Base-by-base conservation (phyloP, 257 asterid genomes). In the Mentha longifolia region DNA sequence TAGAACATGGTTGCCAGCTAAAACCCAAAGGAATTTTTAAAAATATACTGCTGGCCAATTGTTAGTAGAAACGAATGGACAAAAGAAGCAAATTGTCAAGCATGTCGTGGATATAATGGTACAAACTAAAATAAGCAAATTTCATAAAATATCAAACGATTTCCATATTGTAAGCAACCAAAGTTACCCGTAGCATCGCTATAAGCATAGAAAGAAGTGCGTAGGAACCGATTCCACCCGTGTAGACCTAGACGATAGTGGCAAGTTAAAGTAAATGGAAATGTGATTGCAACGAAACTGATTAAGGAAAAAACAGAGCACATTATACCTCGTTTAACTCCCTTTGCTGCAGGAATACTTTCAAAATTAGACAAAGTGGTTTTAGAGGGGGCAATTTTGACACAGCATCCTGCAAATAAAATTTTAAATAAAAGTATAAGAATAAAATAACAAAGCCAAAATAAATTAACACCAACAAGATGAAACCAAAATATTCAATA, bases 141-240 rank as follows among this genome's bases (percentile, higher is more conserved):
- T 20, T 54, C 50, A 39, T n/a, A 71, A 54, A 57, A 51, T n/a
- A 56, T 25, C 49, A 17, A 56, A 5, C 16, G 31, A 45, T 30
- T 52, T 31, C 20, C 54, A 68, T 55, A 68, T 13, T 47, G 37
- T n/a, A 63, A 35, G 58, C 39, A 16, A 39, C 65, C 31, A 70
- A 54, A 61, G 55, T 80, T 88, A 95, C 99, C 99, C 88, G 95
- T 76, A 95, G 61, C 96, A 85, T 81, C 7, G 96, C 96, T 76
- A 95, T 88, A 55, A 95, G 95, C 99, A 95, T 92, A 49, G 91
- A 88, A 55, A 95, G 99, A 46, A 95, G 92, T 2, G 98, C 99
- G 68, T 92, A 95, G 4, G 99, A 95, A 58, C 99, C 96, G 81
- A 95, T 92, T 74, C 99, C 99, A 73, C 99, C 99, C 14, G 97